Conservation (phyloP, 2,329 filamentous ascomycete species). For the Ophiostoma sp. region DNA sequence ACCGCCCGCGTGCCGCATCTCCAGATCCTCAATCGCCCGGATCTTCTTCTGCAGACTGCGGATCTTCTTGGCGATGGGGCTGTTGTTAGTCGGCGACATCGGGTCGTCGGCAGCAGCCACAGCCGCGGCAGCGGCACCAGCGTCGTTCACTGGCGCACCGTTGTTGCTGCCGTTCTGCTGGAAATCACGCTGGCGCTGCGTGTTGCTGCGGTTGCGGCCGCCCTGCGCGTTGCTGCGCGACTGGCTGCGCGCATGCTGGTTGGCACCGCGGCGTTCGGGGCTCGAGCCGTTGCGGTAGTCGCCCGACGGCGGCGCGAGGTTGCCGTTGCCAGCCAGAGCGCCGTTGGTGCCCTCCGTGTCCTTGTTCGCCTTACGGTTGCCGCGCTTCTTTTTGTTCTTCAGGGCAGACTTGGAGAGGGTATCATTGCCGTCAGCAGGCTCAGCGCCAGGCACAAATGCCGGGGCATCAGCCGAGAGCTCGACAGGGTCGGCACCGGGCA, state of each 20-base stretch:
- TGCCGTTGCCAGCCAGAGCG: slow-evolving; percentile 34
- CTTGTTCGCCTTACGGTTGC: slow-evolving; percentile 82
- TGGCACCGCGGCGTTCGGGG: slow-evolving; percentile 55
- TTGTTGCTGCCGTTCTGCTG: slow-evolving; percentile 28
- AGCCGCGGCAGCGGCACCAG: slow-evolving; percentile 34
- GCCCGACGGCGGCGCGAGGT: slow-evolving; percentile 41
- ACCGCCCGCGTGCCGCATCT: slow-evolving; percentile 89
- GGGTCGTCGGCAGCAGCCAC: slow-evolving; percentile 36
- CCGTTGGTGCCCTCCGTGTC: slow-evolving; percentile 48
- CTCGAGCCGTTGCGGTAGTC: slow-evolving; percentile 47
- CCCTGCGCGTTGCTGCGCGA: slow-evolving; percentile 43
- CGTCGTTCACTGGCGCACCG: slow-evolving; percentile 16
- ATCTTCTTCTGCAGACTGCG: slow-evolving; percentile 94
- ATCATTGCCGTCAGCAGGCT: slow-evolving; percentile 61
- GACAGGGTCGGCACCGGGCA: slow-evolving; percentile 78
- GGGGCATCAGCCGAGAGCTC: slow-evolving; percentile 64
- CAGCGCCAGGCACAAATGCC: slow-evolving; percentile 39
- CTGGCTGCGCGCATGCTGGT: slow-evolving; percentile 42
- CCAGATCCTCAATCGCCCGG: slow-evolving; percentile 92
- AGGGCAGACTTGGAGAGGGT: slow-evolving; percentile 74
- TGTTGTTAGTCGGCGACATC: slow-evolving; percentile 47
- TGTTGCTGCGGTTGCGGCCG: slow-evolving; percentile 47
- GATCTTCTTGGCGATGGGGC: slow-evolving; percentile 88
- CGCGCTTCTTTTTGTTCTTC: slow-evolving; percentile 99
- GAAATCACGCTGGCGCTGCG: slow-evolving; percentile 37